Conservation (phyloP, 257 asterid genomes). For the Capsicum rhomboideum region DNA sequence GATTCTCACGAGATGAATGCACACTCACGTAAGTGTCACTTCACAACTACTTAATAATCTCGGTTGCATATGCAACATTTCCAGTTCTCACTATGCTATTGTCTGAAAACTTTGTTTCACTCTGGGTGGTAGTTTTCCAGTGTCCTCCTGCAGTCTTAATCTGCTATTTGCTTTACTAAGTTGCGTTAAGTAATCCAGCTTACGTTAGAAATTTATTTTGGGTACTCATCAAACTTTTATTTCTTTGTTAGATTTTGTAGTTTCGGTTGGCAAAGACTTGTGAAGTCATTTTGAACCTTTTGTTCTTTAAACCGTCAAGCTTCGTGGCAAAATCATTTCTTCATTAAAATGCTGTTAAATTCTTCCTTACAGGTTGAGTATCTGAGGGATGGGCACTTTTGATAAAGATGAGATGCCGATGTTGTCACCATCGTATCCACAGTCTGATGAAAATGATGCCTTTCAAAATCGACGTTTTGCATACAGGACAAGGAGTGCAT, state of each 20-base stretch:
- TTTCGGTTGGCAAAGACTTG: background rate
- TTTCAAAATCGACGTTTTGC: constrained; percentile 27
- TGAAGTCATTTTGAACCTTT: background rate
- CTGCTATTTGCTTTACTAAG: background rate
- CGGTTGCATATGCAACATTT: background rate
- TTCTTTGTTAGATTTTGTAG: background rate
- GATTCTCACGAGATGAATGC: background rate
- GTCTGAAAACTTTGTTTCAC: background rate
- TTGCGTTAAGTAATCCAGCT: background rate
- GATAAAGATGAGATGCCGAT: constrained; percentile 71
- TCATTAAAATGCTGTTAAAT: background rate
- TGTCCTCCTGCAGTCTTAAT: background rate
- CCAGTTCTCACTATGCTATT: background rate
- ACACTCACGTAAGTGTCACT: background rate
- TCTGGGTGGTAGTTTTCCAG: background rate
- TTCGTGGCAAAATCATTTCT: background rate
- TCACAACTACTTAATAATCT: background rate
- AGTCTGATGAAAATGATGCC: constrained; percentile 27
- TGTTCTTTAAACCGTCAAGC: background rate
- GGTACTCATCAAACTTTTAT: background rate
- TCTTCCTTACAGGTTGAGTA: constrained; percentile 11
- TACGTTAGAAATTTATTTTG: background rate
- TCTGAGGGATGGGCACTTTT: constrained; percentile 41
- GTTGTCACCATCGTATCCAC: constrained; percentile 41
- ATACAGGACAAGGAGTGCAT: constrained; percentile 60